These are phyloP conservation scores for Tolypocladium inflatum DNA, from an alignment of 2,329 filamentous ascomycete genomes.

Conservation along the genomic window DNA sequence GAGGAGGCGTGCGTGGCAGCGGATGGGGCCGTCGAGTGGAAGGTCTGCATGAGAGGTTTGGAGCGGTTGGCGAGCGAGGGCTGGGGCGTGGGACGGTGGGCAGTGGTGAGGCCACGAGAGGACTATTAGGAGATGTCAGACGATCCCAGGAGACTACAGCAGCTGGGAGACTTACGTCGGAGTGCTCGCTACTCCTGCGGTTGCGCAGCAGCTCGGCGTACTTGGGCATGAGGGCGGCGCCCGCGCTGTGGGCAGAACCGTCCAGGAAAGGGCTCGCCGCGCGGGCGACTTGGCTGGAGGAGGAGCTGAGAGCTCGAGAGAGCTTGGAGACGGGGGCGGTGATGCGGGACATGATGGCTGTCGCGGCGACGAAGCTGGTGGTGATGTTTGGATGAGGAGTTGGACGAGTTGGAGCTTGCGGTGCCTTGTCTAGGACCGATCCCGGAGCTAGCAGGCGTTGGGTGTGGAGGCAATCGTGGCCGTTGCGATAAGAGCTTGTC, in stretches of 20 bases:
- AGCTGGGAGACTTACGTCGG: conserved; percentile 26
- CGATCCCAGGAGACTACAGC: neutral
- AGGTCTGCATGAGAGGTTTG: conserved; percentile 55
- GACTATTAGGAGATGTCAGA: conserved; percentile 8
- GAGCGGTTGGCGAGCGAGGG: conserved; percentile 33
- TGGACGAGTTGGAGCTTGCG: neutral
- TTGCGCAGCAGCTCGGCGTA: conserved; percentile 36
- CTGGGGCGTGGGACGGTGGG: conserved; percentile 37
- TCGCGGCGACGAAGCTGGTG: neutral
- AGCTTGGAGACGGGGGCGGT: conserved; percentile 40
- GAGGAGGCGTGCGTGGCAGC: conserved; percentile 29
- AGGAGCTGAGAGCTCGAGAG: conserved; percentile 33
- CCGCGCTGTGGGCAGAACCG: conserved; percentile 23
- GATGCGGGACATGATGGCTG: conserved; percentile 36
- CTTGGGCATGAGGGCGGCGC: conserved; percentile 33
- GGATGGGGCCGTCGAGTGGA: conserved; percentile 36
- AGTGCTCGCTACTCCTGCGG: conserved; percentile 20
- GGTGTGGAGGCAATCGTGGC: neutral
- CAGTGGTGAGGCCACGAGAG: conserved; percentile 33
- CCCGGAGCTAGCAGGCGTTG: neutral
- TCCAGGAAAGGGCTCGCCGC: conserved; percentile 23
- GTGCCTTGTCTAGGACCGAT: neutral
- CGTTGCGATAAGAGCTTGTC: neutral
- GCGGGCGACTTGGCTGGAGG: conserved; percentile 24
- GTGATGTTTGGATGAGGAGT: neutral